These are phyloP conservation scores for Leccinum imitatum DNA, from an alignment of 768 basidiomycete genomes.

Conservation along the genomic window DNA sequence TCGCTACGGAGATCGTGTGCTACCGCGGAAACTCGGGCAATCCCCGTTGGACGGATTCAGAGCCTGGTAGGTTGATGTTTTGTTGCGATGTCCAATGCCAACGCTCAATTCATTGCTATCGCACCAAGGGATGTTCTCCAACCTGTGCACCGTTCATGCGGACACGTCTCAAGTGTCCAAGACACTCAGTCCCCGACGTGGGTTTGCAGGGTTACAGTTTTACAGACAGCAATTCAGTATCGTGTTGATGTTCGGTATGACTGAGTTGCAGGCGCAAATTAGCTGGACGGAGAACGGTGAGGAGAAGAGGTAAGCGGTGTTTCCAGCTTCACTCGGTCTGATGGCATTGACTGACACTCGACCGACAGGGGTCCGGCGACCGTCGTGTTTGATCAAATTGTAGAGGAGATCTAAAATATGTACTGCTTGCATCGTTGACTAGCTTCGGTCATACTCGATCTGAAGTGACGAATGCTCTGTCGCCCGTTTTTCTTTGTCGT, in stretches of 20 bases:
- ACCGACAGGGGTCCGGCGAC: slow-evolving; percentile 30
- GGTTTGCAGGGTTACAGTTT: slow-evolving; percentile 31
- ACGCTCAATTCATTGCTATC: not conserved
- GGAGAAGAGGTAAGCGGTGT: slow-evolving; percentile 22
- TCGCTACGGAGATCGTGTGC: slow-evolving; percentile 33
- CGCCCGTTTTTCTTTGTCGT: too few relatives aligned
- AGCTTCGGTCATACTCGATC: not conserved
- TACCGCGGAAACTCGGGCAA: slow-evolving; percentile 24
- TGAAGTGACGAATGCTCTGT: not conserved
- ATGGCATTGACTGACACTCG: not conserved
- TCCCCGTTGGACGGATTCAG: slow-evolving; percentile 33
- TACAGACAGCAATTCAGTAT: slow-evolving; percentile 38
- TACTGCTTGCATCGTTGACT: not conserved
- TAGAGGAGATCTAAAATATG: slow-evolving; percentile 24
- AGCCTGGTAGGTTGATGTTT: slow-evolving; percentile 22
- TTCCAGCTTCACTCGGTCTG: not conserved
- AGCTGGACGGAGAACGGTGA: slow-evolving; percentile 40
- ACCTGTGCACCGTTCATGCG: slow-evolving; percentile 22
- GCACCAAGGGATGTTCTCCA: slow-evolving; percentile 29
- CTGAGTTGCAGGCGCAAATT: slow-evolving; percentile 48
- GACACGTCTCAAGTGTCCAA: slow-evolving; percentile 31
- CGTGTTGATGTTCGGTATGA: slow-evolving; percentile 43
- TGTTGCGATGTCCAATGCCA: too few relatives aligned
- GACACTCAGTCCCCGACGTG: slow-evolving; percentile 30
- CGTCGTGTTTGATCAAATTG: slow-evolving; percentile 34